A percentile compares a stretch with the other conserved stretches of the same genome.
Evolutionary conservation across 2,329 filamentous ascomycete genomes (phyloP).

Genomic region (Penicillium sp.): DNA sequence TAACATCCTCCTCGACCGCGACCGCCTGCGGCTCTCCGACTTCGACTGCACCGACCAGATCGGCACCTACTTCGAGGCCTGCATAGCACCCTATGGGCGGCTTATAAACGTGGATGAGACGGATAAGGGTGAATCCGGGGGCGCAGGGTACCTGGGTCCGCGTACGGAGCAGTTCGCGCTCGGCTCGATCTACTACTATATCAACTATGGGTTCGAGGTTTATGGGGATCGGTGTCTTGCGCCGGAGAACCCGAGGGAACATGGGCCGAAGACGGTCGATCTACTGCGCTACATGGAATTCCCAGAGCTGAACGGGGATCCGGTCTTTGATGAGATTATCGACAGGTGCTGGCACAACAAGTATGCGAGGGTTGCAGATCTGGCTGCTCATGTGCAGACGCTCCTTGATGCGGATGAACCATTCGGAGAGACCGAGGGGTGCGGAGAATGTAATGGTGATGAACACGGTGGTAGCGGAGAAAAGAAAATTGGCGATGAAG

Average conservation of each 20-base stretch:
- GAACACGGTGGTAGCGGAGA: conserved; percentile 11
- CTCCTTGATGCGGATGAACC: conserved; percentile 8
- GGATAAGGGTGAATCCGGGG: conserved; percentile 26
- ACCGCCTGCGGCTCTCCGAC: conserved; percentile 34
- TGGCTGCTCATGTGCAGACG: conserved; percentile 23
- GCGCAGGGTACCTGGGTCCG: conserved; percentile 30
- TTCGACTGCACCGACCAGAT: conserved; percentile 36
- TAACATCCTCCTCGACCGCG: conserved; percentile 36
- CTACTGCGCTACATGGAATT: conserved; percentile 33
- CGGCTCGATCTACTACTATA: conserved; percentile 37
- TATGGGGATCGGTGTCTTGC: conserved; percentile 33
- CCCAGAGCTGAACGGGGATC: conserved; percentile 30
- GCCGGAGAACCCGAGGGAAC: conserved; percentile 28
- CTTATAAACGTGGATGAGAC: conserved; percentile 27
- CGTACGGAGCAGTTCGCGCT: conserved; percentile 41
- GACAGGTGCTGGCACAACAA: conserved; percentile 30
- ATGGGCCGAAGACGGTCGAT: conserved; percentile 27
- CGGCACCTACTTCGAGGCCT: conserved; percentile 32
- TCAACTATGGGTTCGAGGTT: conserved; percentile 39
- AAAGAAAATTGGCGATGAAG: too few species aligned
- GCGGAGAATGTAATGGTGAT: not conserved
- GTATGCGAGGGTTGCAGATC: conserved; percentile 25
- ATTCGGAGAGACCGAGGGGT: conserved; percentile 16
- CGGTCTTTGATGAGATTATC: conserved; percentile 32
- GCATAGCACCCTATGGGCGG: conserved; percentile 31